Conservation (phyloP, 2,329 filamentous ascomycete genomes). For the Botryotinia convoluta region DNA sequence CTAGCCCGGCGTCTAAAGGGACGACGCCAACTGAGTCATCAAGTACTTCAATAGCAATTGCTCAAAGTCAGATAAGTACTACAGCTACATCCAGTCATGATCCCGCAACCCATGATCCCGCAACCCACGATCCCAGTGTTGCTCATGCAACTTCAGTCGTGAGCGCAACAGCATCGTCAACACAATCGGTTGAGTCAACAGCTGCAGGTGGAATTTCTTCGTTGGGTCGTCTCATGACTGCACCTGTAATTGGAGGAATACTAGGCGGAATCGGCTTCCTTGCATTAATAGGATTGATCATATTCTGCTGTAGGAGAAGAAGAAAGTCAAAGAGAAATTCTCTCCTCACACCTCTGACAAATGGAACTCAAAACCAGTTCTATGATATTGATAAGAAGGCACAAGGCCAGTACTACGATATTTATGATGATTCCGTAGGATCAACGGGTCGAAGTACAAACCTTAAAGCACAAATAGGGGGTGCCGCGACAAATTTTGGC, state of each 20-base stretch:
- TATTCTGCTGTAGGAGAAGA: constrained; percentile 32
- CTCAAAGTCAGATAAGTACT: constrained; percentile 30
- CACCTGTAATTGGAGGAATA: constrained; percentile 35
- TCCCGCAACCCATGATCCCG: neutral
- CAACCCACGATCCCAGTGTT: neutral
- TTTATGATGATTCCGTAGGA: constrained; percentile 23
- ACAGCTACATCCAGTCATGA: constrained; percentile 20
- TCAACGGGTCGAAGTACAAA: constrained; percentile 25
- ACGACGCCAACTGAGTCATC: constrained; percentile 32
- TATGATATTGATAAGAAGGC: constrained; percentile 31
- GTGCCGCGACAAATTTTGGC: constrained; percentile 26
- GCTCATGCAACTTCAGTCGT: constrained; percentile 23
- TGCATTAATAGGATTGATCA: constrained; percentile 32
- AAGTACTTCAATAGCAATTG: constrained; percentile 30
- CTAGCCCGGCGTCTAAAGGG: constrained; percentile 29
- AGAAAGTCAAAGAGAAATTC: constrained; percentile 29
- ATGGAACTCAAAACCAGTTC: constrained; percentile 27
- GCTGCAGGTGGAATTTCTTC: constrained; percentile 29
- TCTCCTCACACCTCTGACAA: constrained; percentile 33
- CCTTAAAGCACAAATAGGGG: constrained; percentile 27
- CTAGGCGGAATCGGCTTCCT: constrained; percentile 34
- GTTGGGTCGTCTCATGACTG: constrained; percentile 23
- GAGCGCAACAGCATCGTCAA: constrained; percentile 22
- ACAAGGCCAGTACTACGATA: constrained; percentile 7
- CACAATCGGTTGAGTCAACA: constrained; percentile 23